Evolutionary conservation across 1,139 yeast species (phyloP).

Genomic region (Wickerhamomyces sp.): DNA sequence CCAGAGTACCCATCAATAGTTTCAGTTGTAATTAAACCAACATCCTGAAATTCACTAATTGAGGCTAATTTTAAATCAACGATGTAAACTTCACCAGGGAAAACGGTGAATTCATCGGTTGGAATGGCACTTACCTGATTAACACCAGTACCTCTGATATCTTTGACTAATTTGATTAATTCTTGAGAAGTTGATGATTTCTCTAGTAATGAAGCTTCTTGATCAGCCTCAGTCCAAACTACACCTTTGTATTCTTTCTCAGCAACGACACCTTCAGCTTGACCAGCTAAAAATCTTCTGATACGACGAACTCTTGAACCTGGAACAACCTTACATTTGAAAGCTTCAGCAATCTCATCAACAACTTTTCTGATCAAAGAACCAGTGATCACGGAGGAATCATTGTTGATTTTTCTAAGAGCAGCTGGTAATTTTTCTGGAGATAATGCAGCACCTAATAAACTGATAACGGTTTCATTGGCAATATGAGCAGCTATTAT

Average conservation of each 20-base stretch:
- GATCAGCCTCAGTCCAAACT: conserved; percentile 83
- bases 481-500: conserved; percentile 87
- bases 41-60: conserved; percentile 44
- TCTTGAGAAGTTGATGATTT: conserved; percentile 36
- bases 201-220: conserved; percentile 55
- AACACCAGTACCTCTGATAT: conserved; percentile 31
- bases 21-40: conserved; percentile 65
- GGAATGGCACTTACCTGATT: conserved; percentile 50
- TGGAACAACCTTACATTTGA: conserved; percentile 81
- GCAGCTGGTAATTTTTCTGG: conserved; percentile 67
- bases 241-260: conserved; percentile 93
- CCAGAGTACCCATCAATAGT: conserved; percentile 61
- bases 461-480: conserved; percentile 70
- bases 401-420: conserved; percentile 28
- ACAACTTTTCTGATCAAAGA: conserved; percentile 65
- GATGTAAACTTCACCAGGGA: conserved; percentile 81
- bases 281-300: conserved; percentile 93
- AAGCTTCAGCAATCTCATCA: conserved; percentile 74
- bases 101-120: conserved; percentile 68
- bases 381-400: conserved; percentile 50
- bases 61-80: conserved; percentile 82
- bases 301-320: conserved; percentile 89
- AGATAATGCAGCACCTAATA: conserved; percentile 66
- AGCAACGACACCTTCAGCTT: conserved; percentile 84
- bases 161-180: conserved; percentile 32